Evolutionary conservation across 441 rosid species (phyloP), one percentile per base, ranked within the genome.

Genomic region (Biscutella laevigata): DNA sequence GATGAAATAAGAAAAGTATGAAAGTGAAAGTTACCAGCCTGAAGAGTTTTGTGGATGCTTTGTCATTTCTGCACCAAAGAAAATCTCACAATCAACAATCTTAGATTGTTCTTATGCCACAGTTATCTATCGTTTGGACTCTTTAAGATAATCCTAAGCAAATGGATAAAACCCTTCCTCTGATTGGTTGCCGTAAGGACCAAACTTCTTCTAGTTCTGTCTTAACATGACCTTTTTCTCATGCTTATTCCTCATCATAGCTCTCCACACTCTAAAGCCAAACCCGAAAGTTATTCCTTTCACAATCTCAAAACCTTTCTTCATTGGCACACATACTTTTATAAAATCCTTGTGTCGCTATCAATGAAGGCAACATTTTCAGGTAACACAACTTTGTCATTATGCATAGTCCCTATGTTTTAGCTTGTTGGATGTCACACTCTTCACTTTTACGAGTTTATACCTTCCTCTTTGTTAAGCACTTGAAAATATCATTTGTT

Each of bases 1-100:
- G 7, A 32, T 0, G 3, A 24, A 20, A 22, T 6, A 21, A 32
- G 24, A 53, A 35, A 38, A 54, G 9, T 8, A 56, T 64, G 69
- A 64, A 64, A 56, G 62, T 56, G 68, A 55, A 13, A 48, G 7
- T 47, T 56, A 64, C 50, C 52, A 48, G 56, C 52, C 37, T 36
- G 1, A 48, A 35, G 38, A 40, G 24, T 54, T 12, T 38, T 64
- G 28, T 55, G 58, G 64, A 27, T 49, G 52, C 53, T 32, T 41
- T 57, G 59, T 64, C 64, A 64, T 50, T 28, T 42, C 0, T 49
- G 47, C 63, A 64, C 52, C 19, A 40, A 48, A 45, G 22, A 38
- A 54, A n/a, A 22, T 46, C 21, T 54, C 49, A 44, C 34, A 34
- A 2, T 42, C 58, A 32, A 14, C 42, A 50, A 50, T 39, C 34